Conservation (phyloP, 139 green algal species). For the Coelastrella sp. region DNA sequence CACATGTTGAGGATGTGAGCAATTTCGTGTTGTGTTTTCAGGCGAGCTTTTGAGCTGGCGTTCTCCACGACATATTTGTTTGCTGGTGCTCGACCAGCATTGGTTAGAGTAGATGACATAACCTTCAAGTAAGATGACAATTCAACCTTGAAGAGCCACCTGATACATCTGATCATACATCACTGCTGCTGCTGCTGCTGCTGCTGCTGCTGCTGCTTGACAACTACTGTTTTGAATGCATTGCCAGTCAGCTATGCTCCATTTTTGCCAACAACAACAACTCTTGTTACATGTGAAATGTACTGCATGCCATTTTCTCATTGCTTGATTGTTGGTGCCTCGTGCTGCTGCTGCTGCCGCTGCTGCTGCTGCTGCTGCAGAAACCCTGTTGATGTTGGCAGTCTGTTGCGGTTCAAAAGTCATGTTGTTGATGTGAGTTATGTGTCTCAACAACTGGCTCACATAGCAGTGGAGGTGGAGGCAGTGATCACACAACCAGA, state of each 20-base stretch:
- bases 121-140: constrained; percentile 44
- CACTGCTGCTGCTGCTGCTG: not conserved
- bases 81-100: constrained; percentile 68
- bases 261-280: no score
- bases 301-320: no score
- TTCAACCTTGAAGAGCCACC: not conserved
- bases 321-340: not conserved
- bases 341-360: not conserved
- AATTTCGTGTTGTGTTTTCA: constrained; percentile 14
- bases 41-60: constrained; percentile 87
- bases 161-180: not conserved
- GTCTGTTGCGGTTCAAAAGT: constrained; percentile 79
- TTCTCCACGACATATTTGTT: constrained; percentile 88
- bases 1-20: no score
- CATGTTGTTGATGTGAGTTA: constrained; percentile 53
- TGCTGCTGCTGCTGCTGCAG: constrained; percentile 42
- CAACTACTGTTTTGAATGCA: no score
- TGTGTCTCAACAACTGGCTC: constrained; percentile 4
- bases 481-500: constrained; percentile 71
- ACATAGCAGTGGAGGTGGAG: constrained; percentile 63
- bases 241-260: no score
- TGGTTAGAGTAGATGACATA: constrained; percentile 56
- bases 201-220: constrained; percentile 6
- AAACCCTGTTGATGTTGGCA: constrained; percentile 82
- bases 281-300: no score